These are phyloP conservation scores for Ustilago trichophora DNA, from an alignment of 1,284 basidiomycete species.

Conservation along the genomic window DNA sequence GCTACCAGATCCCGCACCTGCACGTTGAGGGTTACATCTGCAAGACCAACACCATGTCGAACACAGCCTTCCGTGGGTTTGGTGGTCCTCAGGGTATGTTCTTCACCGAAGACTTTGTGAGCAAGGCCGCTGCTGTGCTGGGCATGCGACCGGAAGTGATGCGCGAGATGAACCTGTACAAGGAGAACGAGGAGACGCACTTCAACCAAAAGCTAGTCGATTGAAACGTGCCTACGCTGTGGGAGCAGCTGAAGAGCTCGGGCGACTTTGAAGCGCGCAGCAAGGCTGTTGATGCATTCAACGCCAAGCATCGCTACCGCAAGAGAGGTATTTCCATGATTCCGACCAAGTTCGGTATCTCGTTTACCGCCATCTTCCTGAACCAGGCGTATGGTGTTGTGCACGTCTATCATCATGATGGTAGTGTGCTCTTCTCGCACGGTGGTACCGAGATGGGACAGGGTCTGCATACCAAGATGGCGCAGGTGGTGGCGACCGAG, in stretches of 20 bases:
- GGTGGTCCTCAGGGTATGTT: constrained; percentile 67
- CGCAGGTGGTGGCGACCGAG: constrained; percentile 66
- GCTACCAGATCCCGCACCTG: constrained; percentile 62
- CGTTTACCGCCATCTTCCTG: constrained; percentile 64
- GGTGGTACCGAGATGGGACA: constrained; percentile 66
- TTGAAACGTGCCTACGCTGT: constrained; percentile 66
- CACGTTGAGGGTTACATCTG: constrained; percentile 63
- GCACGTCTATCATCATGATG: constrained; percentile 66
- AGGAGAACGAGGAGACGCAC: constrained; percentile 65
- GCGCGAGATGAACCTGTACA: constrained; percentile 64
- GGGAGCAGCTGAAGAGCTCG: constrained; percentile 54
- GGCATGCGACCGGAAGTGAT: constrained; percentile 63
- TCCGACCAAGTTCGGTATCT: constrained; percentile 67
- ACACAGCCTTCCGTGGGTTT: constrained; percentile 67
- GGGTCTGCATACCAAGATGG: constrained; percentile 66
- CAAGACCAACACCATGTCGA: constrained; percentile 67
- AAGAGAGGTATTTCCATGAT: constrained; percentile 66
- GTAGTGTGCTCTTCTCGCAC: constrained; percentile 55
- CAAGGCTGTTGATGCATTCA: constrained; percentile 63
- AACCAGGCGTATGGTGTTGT: constrained; percentile 67
- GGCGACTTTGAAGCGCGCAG: constrained; percentile 58
- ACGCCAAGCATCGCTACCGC: constrained; percentile 60
- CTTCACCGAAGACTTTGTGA: constrained; percentile 64
- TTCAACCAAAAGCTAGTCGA: constrained; percentile 66
- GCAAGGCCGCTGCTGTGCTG: constrained; percentile 63